Conservation (phyloP, 2,329 filamentous ascomycete genomes). For the Alternaria triticina region DNA sequence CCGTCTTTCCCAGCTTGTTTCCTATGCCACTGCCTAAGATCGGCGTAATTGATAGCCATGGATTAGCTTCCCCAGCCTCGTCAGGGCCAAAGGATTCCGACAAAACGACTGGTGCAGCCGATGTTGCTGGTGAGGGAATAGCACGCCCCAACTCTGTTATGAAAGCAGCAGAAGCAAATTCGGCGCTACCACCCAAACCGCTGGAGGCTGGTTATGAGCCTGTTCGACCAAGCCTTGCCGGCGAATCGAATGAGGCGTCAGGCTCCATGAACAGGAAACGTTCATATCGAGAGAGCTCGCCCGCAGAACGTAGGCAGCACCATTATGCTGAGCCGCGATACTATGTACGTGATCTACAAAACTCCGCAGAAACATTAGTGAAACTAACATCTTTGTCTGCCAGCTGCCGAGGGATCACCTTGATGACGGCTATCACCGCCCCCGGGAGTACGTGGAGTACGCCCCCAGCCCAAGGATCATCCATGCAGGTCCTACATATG, state of each 20-base stretch:
- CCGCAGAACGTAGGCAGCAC: constrained; percentile 35
- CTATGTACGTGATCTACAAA: constrained; percentile 39
- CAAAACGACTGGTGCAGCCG: constrained; percentile 21
- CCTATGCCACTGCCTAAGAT: constrained; percentile 53
- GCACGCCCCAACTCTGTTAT: constrained; percentile 30
- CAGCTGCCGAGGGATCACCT: constrained; percentile 37
- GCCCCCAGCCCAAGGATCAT: constrained; percentile 36
- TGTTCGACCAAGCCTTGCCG: constrained; percentile 45
- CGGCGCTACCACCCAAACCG: constrained; percentile 41
- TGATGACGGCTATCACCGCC: constrained; percentile 36
- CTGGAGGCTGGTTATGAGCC: constrained; percentile 59
- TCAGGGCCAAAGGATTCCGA: constrained; percentile 41
- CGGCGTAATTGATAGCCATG: constrained; percentile 43
- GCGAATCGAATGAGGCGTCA: constrained; percentile 22
- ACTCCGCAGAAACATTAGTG: constrained; percentile 2
- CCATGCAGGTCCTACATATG: constrained; percentile 36
- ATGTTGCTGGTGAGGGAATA: constrained; percentile 21
- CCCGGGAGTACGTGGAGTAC: constrained; percentile 39
- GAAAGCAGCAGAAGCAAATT: constrained; percentile 33
- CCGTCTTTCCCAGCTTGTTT: constrained; percentile 57
- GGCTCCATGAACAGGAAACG: constrained; percentile 27
- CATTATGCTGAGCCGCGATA: constrained; percentile 42
- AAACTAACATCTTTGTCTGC: constrained; percentile 20
- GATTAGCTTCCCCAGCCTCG: constrained; percentile 33
- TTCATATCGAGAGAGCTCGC: constrained; percentile 32